phyloP scores from a whole-genome alignment of 139 green algal species.

The Picochlorum sp. region DNA sequence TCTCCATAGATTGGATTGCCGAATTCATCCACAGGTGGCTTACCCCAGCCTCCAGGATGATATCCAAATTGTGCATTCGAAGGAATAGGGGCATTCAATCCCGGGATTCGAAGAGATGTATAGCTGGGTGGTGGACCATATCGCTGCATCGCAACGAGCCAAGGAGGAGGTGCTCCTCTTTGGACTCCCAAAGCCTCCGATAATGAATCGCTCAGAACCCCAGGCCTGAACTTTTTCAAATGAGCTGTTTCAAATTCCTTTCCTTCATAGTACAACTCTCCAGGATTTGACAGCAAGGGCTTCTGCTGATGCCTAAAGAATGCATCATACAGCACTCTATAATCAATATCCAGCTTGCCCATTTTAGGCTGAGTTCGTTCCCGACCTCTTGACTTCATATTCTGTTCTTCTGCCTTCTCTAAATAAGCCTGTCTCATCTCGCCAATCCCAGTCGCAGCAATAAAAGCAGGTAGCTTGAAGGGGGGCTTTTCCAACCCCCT shows the following conservation, averaged over 20 bases:
- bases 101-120: constrained; percentile 73
- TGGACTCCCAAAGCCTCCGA: constrained; percentile 79
- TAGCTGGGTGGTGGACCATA: constrained; percentile 96
- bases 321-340: constrained; percentile 94
- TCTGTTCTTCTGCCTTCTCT: constrained; percentile 76
- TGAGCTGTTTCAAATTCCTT: constrained; percentile 60
- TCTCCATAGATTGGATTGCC: constrained; percentile 93
- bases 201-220: constrained; percentile 8
- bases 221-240: constrained; percentile 16
- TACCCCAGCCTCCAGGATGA: constrained; percentile 91
- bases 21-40: constrained; percentile 66
- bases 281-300: constrained; percentile 71
- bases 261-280: constrained; percentile 98
- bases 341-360: constrained; percentile 96
- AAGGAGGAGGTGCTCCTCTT: constrained; percentile 68
- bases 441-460: constrained; percentile 89
- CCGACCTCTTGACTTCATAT: constrained; percentile 68
- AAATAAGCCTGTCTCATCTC: constrained; percentile 88
- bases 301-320: constrained; percentile 98
- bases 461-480: constrained; percentile 97
- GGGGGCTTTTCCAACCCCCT: constrained; percentile 96
- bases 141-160: constrained; percentile 98
- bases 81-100: constrained; percentile 93
- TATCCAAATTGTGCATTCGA: constrained; percentile 75
- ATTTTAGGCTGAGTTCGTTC: constrained; percentile 83